Evolutionary conservation across 2,329 filamentous ascomycete genomes (phyloP).

Genomic region (Xylaria sp.): DNA sequence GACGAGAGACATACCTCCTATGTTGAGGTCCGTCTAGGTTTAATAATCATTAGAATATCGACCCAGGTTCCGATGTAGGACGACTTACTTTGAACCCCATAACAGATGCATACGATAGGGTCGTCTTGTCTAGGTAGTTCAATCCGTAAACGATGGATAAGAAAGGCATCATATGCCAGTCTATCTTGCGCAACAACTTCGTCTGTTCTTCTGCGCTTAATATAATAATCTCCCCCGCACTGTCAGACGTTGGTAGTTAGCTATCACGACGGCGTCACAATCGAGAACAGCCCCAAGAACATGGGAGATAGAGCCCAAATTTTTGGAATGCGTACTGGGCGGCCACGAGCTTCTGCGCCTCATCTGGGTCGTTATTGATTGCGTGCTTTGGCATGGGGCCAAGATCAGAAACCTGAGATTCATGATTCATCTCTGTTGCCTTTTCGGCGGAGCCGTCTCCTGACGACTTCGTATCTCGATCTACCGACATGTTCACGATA

Average conservation of each 20-base stretch:
- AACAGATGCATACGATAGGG: conserved; percentile 55
- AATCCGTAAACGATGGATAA: conserved; percentile 64
- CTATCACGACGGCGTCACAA: not conserved
- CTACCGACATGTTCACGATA: conserved; percentile 6
- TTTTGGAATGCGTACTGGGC: conserved; percentile 28
- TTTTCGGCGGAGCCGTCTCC: conserved; percentile 28
- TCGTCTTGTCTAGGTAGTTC: conserved; percentile 58
- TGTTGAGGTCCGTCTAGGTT: conserved; percentile 24
- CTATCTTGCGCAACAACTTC: conserved; percentile 52
- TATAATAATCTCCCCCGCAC: conserved; percentile 43
- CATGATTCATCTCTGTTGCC: conserved; percentile 5
- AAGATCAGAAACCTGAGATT: conserved; percentile 14
- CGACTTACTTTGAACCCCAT: conserved; percentile 54
- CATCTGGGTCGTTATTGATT: conserved; percentile 48
- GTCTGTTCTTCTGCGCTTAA: conserved; percentile 49
- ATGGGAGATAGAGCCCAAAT: not conserved
- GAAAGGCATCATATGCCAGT: conserved; percentile 54
- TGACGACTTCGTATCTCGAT: not conserved
- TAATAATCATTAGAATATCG: not conserved
- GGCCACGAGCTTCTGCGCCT: conserved; percentile 48
- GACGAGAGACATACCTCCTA: conserved; percentile 30
- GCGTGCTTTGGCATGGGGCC: conserved; percentile 42
- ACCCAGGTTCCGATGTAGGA: not conserved
- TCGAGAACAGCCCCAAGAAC: not conserved
- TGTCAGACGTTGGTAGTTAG: conserved; percentile 3